Evolutionary conservation across 208 protist genomes (phyloP), one percentile per base, ranked within the genome.

Genomic region (Jaenimonas drosophilae): DNA sequence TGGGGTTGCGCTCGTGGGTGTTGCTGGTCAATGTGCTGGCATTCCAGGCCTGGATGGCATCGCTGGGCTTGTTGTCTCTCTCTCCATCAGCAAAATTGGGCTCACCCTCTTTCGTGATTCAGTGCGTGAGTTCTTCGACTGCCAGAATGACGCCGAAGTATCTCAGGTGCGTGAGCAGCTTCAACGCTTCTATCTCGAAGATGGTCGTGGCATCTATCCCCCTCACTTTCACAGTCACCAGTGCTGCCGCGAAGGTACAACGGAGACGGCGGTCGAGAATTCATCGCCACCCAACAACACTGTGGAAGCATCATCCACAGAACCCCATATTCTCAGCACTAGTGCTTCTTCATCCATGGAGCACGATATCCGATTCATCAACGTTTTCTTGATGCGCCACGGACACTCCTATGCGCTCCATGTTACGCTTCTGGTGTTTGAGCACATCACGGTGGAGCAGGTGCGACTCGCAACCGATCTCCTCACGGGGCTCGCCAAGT

Each of bases 101-200:
- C 90, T 82, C 57, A 29, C 33, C 4, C 49, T 93, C 2, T 61
- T 87, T 34, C 58, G 64, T 25, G 68, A 59, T 21, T 68, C 72
- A 27, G 40, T 90, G 2, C 45, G 88, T 6, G 79, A 93, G 57
- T 93, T 93, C 40, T 93, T 93, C 46, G 85, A 93, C 42, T 83
- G 61, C 63, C 85, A 93, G 46, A 68, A 59, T 49, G 77, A 63
- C 1, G 56, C 71, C 2, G 84, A 93, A 32, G 71, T 89, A 26
- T 24, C 65, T 20, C 37, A 26, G 2, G 70, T 93, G 32, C 73
- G 84, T 12, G 60, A 60, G 24, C 63, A 54, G 54, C 66, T 93
- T 33, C 73, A 86, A 47, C 31, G 70, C 2, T 88, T 75, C 23
- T 63, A 59, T 39, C 46, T 76, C 6, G 40, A 38, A 20, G 37